phyloP scores from a whole-genome alignment of 768 basidiomycete species.

The Tephrocybe sp. region DNA sequence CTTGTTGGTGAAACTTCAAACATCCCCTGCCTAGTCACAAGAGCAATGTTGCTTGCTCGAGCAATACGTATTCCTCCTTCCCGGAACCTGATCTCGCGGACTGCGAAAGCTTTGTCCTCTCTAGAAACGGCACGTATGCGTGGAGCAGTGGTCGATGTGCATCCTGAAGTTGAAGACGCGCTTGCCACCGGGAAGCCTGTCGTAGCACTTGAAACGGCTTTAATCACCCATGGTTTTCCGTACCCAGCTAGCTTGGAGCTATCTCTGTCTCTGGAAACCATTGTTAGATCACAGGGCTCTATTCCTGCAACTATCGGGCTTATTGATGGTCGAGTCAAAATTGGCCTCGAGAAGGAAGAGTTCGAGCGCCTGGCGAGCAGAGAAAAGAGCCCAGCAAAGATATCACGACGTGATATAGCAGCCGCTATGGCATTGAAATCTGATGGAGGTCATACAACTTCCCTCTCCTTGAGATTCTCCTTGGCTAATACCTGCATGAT shows the following conservation, averaged over 20 bases:
- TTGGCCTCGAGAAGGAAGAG: slow-evolving; percentile 70
- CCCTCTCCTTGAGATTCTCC: no score
- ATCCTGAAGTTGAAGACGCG: slow-evolving; percentile 84
- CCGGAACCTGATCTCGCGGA: not conserved
- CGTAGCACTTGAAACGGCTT: slow-evolving; percentile 89
- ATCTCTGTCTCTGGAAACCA: slow-evolving; percentile 67
- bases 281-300: slow-evolving; percentile 74
- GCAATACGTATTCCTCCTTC: not conserved
- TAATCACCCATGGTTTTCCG: slow-evolving; percentile 92
- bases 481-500: no score
- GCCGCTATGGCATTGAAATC: slow-evolving; percentile 64
- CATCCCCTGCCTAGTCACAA: no score
- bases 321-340: slow-evolving; percentile 79
- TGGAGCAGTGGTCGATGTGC: slow-evolving; percentile 58
- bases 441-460: slow-evolving; percentile 63
- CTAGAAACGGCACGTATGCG: slow-evolving; percentile 11
- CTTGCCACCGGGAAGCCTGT: slow-evolving; percentile 63
- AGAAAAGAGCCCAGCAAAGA: slow-evolving; percentile 49
- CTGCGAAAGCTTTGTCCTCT: slow-evolving; percentile 1
- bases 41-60: not conserved
- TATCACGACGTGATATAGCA: slow-evolving; percentile 81
- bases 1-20: no score
- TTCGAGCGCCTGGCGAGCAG: slow-evolving; percentile 68
- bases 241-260: slow-evolving; percentile 75
- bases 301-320: slow-evolving; percentile 91